phyloP scores from a whole-genome alignment of 2,329 filamentous ascomycete genomes.

The Penicillium sp. region DNA sequence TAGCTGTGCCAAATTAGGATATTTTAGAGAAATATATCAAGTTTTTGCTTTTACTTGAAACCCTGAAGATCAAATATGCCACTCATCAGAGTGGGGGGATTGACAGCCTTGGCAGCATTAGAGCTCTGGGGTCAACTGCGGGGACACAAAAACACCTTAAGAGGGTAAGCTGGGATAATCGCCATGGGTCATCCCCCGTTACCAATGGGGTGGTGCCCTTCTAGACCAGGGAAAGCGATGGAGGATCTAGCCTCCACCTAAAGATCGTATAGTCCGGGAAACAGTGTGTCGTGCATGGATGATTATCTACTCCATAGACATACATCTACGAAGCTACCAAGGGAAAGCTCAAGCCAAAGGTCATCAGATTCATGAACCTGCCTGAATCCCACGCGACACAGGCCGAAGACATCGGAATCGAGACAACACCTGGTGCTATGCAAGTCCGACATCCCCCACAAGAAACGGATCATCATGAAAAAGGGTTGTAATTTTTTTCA shows the following conservation, averaged over 20 bases:
- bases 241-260: background rate
- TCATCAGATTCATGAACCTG: conserved; percentile 14
- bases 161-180: background rate
- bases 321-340: background rate
- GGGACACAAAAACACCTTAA: background rate
- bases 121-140: background rate
- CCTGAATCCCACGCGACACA: conserved; percentile 3
- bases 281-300: background rate
- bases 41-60: background rate
- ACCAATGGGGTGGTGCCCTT: too few species aligned
- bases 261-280: background rate
- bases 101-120: background rate
- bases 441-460: background rate
- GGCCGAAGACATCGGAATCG: conserved; percentile 3
- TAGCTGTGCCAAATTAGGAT: background rate
- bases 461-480: conserved; percentile 17
- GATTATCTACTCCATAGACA: background rate
- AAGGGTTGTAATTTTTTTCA: conserved; percentile 23
- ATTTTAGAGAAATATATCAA: background rate
- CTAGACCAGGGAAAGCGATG: background rate
- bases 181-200: too few species aligned
- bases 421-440: background rate
- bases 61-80: background rate
- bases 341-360: background rate
- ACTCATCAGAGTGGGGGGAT: background rate